Evolutionary conservation across 148 eudicot genomes (phyloP).

Genomic region (Simmondsia chinensis): DNA sequence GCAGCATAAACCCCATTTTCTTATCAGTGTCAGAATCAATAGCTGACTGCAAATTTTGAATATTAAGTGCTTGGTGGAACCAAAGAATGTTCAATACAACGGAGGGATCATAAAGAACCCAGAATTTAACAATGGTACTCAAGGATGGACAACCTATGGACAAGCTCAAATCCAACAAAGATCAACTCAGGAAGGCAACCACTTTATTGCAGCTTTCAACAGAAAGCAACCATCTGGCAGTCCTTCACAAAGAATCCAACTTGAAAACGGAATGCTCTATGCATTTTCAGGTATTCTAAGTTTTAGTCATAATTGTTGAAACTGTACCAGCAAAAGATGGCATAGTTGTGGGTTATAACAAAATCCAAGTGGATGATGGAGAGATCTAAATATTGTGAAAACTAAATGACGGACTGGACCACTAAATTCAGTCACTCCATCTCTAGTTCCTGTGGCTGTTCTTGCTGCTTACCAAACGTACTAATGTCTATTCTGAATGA

Average conservation of each 20-base stretch:
- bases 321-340: not conserved
- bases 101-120: conserved; percentile 57
- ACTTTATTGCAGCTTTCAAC: conserved; percentile 29
- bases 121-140: conserved; percentile 23
- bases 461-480: too few relatives aligned
- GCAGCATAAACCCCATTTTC: too few relatives aligned
- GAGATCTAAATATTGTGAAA: too few relatives aligned
- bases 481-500: too few relatives aligned
- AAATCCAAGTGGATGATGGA: too few relatives aligned
- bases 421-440: too few relatives aligned
- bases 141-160: conserved; percentile 41
- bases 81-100: conserved; percentile 36
- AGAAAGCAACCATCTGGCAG: conserved; percentile 37
- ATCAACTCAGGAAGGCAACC: conserved; percentile 24
- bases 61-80: conserved; percentile 51
- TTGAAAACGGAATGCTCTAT: conserved; percentile 28
- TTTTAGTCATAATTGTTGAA: not conserved
- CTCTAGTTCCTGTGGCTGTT: too few relatives aligned
- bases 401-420: too few relatives aligned
- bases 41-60: too few relatives aligned
- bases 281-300: conserved; percentile 41
- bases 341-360: not conserved
- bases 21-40: too few relatives aligned
- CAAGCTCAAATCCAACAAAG: conserved; percentile 21
- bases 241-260: conserved; percentile 27